These are phyloP conservation scores for Macroventuria anomochaeta DNA, from an alignment of 2,329 filamentous ascomycete genomes.

Conservation along the genomic window DNA sequence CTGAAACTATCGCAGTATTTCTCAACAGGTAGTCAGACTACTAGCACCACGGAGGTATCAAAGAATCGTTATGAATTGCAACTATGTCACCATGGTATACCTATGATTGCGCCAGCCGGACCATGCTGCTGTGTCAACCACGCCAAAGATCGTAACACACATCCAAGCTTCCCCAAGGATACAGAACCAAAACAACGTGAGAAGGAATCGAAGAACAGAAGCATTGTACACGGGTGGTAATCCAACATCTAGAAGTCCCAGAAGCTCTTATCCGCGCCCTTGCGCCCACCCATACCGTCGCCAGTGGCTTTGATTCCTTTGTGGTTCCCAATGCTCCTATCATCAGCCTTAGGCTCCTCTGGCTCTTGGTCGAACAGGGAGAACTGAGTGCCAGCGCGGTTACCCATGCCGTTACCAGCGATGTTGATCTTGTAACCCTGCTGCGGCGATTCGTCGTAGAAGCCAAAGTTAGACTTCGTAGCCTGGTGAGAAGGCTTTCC, in stretches of 20 bases:
- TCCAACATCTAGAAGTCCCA: slow-evolving; percentile 39
- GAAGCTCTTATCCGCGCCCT: slow-evolving; percentile 39
- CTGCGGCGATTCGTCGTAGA: slow-evolving; percentile 40
- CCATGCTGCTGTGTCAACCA: slow-evolving; percentile 1
- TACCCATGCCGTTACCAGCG: slow-evolving; percentile 51
- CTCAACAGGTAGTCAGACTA: background rate
- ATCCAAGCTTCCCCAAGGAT: slow-evolving; percentile 1
- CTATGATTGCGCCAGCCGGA: slow-evolving; percentile 13
- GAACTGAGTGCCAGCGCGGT: slow-evolving; percentile 48
- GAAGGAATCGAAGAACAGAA: background rate
- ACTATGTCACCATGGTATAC: slow-evolving; percentile 13
- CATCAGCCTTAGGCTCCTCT: slow-evolving; percentile 37
- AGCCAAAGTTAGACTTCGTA: slow-evolving; percentile 44
- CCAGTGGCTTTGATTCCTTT: slow-evolving; percentile 41
- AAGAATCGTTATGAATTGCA: slow-evolving; percentile 7
- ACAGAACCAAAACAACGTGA: background rate
- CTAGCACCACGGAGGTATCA: background rate
- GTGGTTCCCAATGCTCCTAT: slow-evolving; percentile 14
- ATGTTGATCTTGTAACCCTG: slow-evolving; percentile 45
- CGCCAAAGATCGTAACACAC: background rate
- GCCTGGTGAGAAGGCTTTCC: slow-evolving; percentile 68
- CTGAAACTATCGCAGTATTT: background rate
- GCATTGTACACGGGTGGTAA: background rate
- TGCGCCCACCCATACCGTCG: slow-evolving; percentile 51
- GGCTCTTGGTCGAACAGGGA: slow-evolving; percentile 42